A percentile compares a stretch with the other conserved stretches of the same genome.
phyloP scores from a whole-genome alignment of 2,329 filamentous ascomycete genomes.

The Penicillium sp. region DNA sequence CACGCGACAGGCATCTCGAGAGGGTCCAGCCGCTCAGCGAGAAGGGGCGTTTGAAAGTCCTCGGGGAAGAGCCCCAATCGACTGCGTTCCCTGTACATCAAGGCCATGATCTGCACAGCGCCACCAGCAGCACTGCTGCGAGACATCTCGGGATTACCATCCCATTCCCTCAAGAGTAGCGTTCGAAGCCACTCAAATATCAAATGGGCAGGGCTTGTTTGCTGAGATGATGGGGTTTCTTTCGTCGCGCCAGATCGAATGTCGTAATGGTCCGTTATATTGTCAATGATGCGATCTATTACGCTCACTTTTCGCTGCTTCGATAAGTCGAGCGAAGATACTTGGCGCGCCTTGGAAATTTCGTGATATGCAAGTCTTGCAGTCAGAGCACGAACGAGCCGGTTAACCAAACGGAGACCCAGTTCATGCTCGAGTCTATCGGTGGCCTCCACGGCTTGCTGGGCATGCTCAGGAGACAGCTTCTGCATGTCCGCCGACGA shows the following conservation, averaged over 20 bases:
- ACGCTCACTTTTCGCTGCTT: slow-evolving; percentile 30
- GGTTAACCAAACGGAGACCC: slow-evolving; percentile 47
- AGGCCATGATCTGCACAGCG: slow-evolving; percentile 66
- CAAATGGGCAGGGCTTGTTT: slow-evolving; percentile 29
- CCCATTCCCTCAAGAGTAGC: slow-evolving; percentile 73
- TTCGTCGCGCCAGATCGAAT: slow-evolving; percentile 8
- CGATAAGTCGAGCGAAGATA: slow-evolving; percentile 25
- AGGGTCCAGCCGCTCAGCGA: slow-evolving; percentile 69
- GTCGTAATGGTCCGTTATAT: slow-evolving; percentile 30
- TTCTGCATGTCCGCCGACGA: slow-evolving; percentile 37
- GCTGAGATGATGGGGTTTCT: slow-evolving; percentile 7
- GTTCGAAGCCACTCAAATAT: slow-evolving; percentile 51
- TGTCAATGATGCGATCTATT: slow-evolving; percentile 35
- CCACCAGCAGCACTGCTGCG: slow-evolving; percentile 69
- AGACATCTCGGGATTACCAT: slow-evolving; percentile 65
- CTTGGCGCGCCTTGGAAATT: slow-evolving; percentile 39
- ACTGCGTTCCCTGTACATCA: slow-evolving; percentile 66
- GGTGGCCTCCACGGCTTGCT: slow-evolving; percentile 31
- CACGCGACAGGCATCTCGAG: slow-evolving; percentile 70
- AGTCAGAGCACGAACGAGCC: slow-evolving; percentile 47
- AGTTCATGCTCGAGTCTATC: slow-evolving; percentile 50
- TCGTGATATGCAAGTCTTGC: slow-evolving; percentile 48
- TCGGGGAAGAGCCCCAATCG: slow-evolving; percentile 61
- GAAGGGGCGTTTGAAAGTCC: slow-evolving; percentile 69
- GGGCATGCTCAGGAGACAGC: slow-evolving; percentile 25